Percentiles rank a stretch among this genome's conserved stretches.
Conservation (phyloP, 192 early-diverging fungal genomes). For the Coemansia sp. region DNA sequence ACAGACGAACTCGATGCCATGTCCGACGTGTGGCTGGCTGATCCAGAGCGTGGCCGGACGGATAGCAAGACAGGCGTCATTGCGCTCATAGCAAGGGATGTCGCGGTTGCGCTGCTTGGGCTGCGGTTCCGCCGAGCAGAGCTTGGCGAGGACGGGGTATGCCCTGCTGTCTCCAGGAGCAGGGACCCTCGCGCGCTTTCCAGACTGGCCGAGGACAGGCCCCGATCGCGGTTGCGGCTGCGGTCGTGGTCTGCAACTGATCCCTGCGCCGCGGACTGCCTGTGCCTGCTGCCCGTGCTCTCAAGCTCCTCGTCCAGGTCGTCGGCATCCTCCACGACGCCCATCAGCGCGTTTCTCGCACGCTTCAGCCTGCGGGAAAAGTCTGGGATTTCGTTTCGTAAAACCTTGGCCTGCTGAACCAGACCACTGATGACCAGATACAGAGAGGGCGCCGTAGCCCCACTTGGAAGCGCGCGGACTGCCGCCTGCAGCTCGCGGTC, state of each 20-base stretch:
- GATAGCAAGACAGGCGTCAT: conserved; percentile 4
- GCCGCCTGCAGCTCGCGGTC: conserved; percentile 38
- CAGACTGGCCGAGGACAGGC: conserved; percentile 51
- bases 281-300: conserved; percentile 5
- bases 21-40: conserved; percentile 30
- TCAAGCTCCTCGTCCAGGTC: conserved; percentile 49
- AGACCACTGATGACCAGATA: conserved; percentile 45
- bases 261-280: background rate
- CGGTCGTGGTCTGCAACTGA: background rate
- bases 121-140: conserved; percentile 33
- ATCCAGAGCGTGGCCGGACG: conserved; percentile 24
- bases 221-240: conserved; percentile 41
- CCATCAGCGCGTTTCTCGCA: conserved; percentile 51
- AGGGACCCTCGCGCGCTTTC: conserved; percentile 22
- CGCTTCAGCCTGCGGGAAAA: conserved; percentile 47
- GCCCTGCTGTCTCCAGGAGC: background rate
- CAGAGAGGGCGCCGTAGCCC: conserved; percentile 44
- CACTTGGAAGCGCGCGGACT: conserved; percentile 29
- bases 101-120: conserved; percentile 17
- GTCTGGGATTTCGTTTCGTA: conserved; percentile 49
- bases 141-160: background rate
- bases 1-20: conserved; percentile 27
- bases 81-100: background rate
- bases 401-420: conserved; percentile 45
- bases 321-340: conserved; percentile 48